Evolutionary conservation across 2,329 filamentous ascomycete species (phyloP), one percentile per base, ranked within the genome.

Genomic region (Tothia fuscella): DNA sequence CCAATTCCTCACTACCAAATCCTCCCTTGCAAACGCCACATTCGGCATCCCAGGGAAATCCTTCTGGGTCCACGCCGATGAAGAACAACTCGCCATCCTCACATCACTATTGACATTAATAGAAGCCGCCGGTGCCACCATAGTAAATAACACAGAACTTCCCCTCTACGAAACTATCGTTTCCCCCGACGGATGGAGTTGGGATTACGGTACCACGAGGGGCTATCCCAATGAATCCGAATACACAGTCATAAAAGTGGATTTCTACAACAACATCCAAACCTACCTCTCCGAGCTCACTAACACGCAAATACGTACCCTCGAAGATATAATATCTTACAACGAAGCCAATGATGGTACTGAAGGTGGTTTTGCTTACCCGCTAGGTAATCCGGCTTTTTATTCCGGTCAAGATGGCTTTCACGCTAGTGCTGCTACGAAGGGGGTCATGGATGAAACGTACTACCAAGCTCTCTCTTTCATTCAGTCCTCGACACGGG

Each of bases 11-110:
- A 63, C 68, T 2, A 62, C 66, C 43, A 74, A 67, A 45, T 53
- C 61, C 1, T 66, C 69, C 2, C 67, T 86, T 0, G 62, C 70
- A 49, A 73, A 71, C 6, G 79, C 78, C 2, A 69, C 63, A 0
- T 85, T 87, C 44, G 82, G 81, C 5, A 60, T 87, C 1, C 81
- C 82, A 0, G 84, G 80, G 80, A 57, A 74, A 31, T 76, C 72
- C 48, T 80, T 86, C 60, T 87, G 80, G 82, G 63, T 68, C 0
- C 62, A 76, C 34, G 73, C 75, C 0, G 68, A 76, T 31, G 49
- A 57, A 2, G 67, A 73, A 28, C 76, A 82, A 57, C 66, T 70
- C 41, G 49, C 61, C 0, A 63, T 67, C 5, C 67, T 86, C 3
- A 55, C 71, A 12, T 10, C 42, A n/a, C 36, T 44, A 29, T n/a